Evolutionary conservation across 768 basidiomycete genomes (phyloP), one percentile per base, ranked within the genome.

Genomic region (Tremella fuciformis): DNA sequence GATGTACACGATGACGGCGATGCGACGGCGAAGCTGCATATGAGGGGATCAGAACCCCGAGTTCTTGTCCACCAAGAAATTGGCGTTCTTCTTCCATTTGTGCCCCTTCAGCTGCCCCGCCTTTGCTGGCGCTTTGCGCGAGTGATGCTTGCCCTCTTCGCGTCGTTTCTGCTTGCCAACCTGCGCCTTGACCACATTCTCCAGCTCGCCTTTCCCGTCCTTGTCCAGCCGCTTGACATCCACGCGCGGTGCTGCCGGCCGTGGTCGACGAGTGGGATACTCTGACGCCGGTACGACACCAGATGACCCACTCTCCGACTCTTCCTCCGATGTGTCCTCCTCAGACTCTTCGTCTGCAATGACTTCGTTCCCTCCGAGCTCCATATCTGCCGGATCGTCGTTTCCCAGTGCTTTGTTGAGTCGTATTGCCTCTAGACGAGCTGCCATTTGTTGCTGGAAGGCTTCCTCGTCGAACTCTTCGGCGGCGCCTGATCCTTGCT

Each of bases 71-170:
- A 75, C 72, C 46, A 66, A n/a, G 38, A 62, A 65, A 25, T 64
- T 63, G 15, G 60, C 63, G 40, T 65, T 74, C 4, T 46, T 55
- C 65, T 77, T 77, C 76, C 76, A 77, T 49, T 77, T 77, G 39
- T 72, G 67, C 7, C 76, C 76, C 60, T 77, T 75, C 21, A 54
- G 60, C 38, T 74, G 74, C 4, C 76, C 76, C 4, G 63, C 66
- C 21, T 64, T 64, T 18, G 53, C 58, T 42, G 42, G 42, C 8
- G 55, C 54, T 46, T 46, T 46, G 22, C 42, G 42, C 4, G 42
- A 46, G 22, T 46, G 42, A 15, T 46, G 42, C 16, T 46, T 46
- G n/a, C 42, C 22, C 16, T 46, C 42, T 46, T 46, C 42, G n/a
- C 22, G n/a, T 8, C 42, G n/a, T 18, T 22, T n/a, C n/a, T 46